phyloP scores from a whole-genome alignment of 140 eudicot species.

The Ambrosia hybrid region DNA sequence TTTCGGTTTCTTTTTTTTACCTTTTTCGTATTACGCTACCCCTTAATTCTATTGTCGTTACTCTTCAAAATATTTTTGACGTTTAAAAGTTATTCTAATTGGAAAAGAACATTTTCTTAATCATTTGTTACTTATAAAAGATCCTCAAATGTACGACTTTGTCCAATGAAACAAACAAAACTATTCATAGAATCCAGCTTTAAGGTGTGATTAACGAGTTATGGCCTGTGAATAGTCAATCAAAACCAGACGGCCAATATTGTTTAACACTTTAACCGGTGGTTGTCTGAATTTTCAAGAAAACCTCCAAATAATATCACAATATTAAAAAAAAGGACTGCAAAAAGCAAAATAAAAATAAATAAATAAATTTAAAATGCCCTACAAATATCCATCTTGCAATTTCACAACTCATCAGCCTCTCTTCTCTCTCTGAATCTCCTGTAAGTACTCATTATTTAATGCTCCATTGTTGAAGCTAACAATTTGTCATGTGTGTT shows the following conservation, averaged over 20 bases:
- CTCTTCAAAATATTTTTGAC: no score
- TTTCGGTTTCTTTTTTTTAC: no score
- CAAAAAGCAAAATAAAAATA: neutral
- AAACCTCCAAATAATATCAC: conserved; percentile 5
- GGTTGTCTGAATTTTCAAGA: conserved; percentile 18
- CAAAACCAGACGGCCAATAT: neutral
- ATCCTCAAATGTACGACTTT: neutral
- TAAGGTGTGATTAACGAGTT: neutral
- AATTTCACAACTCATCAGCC: neutral
- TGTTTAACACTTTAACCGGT: neutral
- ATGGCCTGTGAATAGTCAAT: neutral
- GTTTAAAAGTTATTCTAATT: no score
- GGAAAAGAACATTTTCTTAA: no score
- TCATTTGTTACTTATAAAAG: neutral
- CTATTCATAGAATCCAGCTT: neutral
- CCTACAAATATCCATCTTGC: conserved; percentile 25
- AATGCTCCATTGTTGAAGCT: conserved; percentile 2
- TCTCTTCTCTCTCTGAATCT: neutral
- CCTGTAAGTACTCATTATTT: conserved; percentile 12
- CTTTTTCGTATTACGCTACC: no score
- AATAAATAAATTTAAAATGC: neutral
- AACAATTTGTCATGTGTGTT: conserved; percentile 5
- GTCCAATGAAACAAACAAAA: neutral
- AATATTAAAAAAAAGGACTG: neutral
- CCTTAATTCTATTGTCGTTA: no score